Evolutionary conservation across 1,284 basidiomycete species (phyloP), one percentile per base, ranked within the genome.

Genomic region (Erythrobasidium hasegawianum): DNA sequence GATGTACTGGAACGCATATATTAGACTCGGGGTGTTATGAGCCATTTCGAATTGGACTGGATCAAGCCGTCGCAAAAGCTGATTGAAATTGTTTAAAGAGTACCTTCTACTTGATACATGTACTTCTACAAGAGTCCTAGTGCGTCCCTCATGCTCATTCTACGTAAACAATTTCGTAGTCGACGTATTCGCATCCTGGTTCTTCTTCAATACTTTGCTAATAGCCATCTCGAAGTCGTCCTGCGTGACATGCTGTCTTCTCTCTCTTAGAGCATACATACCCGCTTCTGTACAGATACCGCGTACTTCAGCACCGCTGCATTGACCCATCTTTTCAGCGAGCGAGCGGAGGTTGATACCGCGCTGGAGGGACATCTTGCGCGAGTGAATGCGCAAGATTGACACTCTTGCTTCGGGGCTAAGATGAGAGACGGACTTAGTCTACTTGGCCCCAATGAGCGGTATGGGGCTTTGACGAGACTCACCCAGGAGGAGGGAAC

Each of bases 201-300:
- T 74, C 57, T 76, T 76, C 66, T 76, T 73, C 50, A 79, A 72
- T 83, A 80, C 78, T 85, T 97, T 98, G 4, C 93, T 91, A 14
- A 98, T 88, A 39, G 94, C 94, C 80, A 97, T 92, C 81, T 97
- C 94, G 75, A 98, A 97, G 78, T 98, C 95, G 75, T 97, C 95
- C 78, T 97, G 93, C 1, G 92, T 95, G 54, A 97, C 95, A 77
- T 97, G 92, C 73, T 97, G 93, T 71, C 95, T 82, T 65, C 95
- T 85, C 78, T 97, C 95, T 45, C 95, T 85, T 10, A 97, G 81
- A 1, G 95, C 95, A 76, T 97, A 98, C 95, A 97, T 97, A 60
- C 92, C 90, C 26, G 94, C 95, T 81, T 98, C 95, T 0, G 95
- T 97, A 78, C 94, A 97, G 74, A 98, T 97, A 80, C 95, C 95